Conservation (phyloP, 1,284 basidiomycete genomes). For the Fomes fomentarius region DNA sequence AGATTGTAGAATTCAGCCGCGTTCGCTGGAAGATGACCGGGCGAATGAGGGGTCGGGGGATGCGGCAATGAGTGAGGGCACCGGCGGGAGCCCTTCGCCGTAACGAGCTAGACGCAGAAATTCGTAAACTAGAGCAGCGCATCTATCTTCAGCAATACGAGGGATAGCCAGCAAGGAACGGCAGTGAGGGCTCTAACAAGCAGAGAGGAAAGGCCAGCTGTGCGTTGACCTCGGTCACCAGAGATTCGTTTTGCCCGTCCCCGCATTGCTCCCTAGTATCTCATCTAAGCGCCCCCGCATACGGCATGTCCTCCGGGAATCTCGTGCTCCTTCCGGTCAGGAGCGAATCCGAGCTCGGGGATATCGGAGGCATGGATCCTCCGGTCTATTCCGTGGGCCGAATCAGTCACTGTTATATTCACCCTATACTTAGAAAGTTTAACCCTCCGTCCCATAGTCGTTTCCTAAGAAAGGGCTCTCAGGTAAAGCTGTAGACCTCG, state of each 20-base stretch:
- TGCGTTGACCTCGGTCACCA: not conserved
- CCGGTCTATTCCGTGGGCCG: too few species aligned
- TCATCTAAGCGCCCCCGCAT: conserved; percentile 19
- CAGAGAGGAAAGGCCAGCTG: not conserved
- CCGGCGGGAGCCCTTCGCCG: conserved; percentile 11
- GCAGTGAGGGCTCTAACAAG: not conserved
- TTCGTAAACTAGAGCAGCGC: conserved; percentile 18
- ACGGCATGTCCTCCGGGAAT: not conserved
- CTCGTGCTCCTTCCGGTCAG: conserved; percentile 9
- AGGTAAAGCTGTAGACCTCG: conserved; percentile 48
- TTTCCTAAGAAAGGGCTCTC: too few species aligned
- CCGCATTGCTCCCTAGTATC: not conserved
- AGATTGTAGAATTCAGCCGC: conserved; percentile 25
- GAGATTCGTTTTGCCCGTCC: not conserved
- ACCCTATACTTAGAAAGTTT: too few species aligned
- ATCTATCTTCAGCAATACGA: not conserved
- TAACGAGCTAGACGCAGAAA: conserved; percentile 8
- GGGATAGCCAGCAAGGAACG: not conserved
- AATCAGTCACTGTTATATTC: too few species aligned
- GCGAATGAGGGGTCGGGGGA: conserved; percentile 15
- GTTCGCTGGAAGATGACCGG: conserved; percentile 10
- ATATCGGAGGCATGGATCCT: too few species aligned
- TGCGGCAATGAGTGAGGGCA: conserved; percentile 10
- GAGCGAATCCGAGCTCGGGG: too few species aligned
- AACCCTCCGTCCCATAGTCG: too few species aligned